Conservation (phyloP, 768 basidiomycete species). For the Cyclocybe cylindracea region DNA sequence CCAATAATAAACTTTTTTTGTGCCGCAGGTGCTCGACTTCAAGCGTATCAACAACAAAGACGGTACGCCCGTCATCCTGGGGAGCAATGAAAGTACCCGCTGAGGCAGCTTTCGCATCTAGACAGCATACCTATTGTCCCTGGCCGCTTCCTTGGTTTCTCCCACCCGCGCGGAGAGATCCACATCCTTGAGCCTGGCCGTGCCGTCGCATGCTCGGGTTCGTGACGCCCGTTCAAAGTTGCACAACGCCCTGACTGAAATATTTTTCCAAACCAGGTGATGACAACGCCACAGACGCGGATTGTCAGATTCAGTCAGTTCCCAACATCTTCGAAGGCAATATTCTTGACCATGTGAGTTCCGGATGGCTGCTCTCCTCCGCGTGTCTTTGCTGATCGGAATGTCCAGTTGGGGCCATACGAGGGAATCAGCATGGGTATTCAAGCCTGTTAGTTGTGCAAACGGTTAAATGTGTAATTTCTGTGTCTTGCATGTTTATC, state of each 20-base stretch:
- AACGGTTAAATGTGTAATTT: neutral
- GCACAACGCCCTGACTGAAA: neutral
- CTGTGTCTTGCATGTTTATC: neutral
- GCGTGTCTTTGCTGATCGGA: neutral
- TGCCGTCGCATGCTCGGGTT: slow-evolving; percentile 39
- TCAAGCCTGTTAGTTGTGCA: slow-evolving; percentile 26
- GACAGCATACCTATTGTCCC: slow-evolving; percentile 61
- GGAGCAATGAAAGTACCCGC: neutral
- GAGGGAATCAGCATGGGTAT: slow-evolving; percentile 59
- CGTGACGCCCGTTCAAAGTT: neutral
- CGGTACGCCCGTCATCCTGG: slow-evolving; percentile 15
- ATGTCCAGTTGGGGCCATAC: slow-evolving; percentile 45
- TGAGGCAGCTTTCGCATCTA: slow-evolving; percentile 2
- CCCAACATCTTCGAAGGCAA: slow-evolving; percentile 53
- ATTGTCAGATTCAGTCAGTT: slow-evolving; percentile 57
- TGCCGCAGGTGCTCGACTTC: slow-evolving; percentile 33
- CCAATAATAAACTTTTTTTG: neutral
- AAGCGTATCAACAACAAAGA: slow-evolving; percentile 41
- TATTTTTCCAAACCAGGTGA: slow-evolving; percentile 32
- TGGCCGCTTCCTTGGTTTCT: slow-evolving; percentile 47
- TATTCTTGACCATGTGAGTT: slow-evolving; percentile 50
- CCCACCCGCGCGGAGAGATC: slow-evolving; percentile 54
- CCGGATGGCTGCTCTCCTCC: too few species aligned
- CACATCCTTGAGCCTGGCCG: slow-evolving; percentile 46
- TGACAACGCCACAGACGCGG: slow-evolving; percentile 53